Evolutionary conservation across 2,329 filamentous ascomycete genomes (phyloP), one percentile per base, ranked within the genome.

Genomic region (Aspergillus sp.): DNA sequence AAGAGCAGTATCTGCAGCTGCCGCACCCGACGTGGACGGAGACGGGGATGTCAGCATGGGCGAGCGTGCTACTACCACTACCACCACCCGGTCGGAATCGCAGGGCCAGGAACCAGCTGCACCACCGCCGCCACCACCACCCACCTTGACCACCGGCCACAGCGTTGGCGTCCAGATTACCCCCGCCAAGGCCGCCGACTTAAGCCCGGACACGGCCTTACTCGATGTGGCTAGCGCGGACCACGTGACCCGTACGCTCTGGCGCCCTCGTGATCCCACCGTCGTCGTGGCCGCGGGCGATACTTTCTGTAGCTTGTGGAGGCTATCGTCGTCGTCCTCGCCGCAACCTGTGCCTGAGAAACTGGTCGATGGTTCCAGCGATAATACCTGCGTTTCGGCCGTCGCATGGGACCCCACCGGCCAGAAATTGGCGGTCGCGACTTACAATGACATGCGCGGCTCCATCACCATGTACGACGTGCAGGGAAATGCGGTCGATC

Each of bases 161-260:
- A 75, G 72, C 57, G 60, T 69, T 53, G 71, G 68, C 49, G 65
- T 74, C 48, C 73, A 75, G 59, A 73, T 70, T 54, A 61, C 62
- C 43, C 68, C 71, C 58, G 70, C 72, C 60, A 75, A 74, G 61
- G 67, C 72, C 40, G 61, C 66, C 50, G 71, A 75, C 57, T 64
- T 76, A 47, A 63, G 62, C 35, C 64, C 69, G 39, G 60, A 71
- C 55, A 73, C 72, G 53, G 63, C 62, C 49, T 57, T 73, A 26
- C 56, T 75, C 29, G 61, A 70, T 57, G 54, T 66, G 48, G 58
- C 60, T 45, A 52, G 53, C 32, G 55, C 61, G 9, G 59, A 60
- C 43, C 68, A 72, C 62, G 67, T 75, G 57, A 67, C 65, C 2
- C 59, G 61, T 4, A 58, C 64, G 3, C 50, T 63, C 42, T 76